A percentile compares a stretch with the other conserved stretches of the same genome.
Evolutionary conservation across 2,329 filamentous ascomycete genomes (phyloP).

Genomic region (Metarhizium guizhouense): DNA sequence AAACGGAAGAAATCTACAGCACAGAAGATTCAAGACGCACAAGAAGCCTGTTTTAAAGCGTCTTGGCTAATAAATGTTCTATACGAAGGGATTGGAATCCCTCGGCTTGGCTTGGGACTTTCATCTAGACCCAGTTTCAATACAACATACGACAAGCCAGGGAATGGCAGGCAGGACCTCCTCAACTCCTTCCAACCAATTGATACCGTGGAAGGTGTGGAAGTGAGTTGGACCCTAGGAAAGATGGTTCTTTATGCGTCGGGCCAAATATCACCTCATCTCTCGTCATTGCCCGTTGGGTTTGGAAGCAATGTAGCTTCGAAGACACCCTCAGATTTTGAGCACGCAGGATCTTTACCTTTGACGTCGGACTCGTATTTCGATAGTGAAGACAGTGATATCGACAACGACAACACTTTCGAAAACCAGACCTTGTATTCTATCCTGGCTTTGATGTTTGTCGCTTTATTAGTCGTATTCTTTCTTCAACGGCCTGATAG

Average conservation of each 20-base stretch:
- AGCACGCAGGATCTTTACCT: constrained; percentile 60
- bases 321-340: constrained; percentile 66
- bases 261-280: constrained; percentile 65
- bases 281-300: constrained; percentile 62
- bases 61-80: constrained; percentile 96
- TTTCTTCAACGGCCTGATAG: constrained; percentile 74
- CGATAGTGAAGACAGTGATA: constrained; percentile 31
- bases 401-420: background rate
- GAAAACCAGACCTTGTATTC: background rate
- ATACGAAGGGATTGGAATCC: constrained; percentile 91
- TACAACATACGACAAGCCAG: constrained; percentile 59
- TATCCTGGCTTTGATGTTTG: constrained; percentile 32
- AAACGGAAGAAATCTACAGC: constrained; percentile 64
- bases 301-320: constrained; percentile 77
- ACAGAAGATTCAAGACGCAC: constrained; percentile 68
- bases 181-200: constrained; percentile 84
- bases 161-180: constrained; percentile 64
- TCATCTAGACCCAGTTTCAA: constrained; percentile 49
- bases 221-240: constrained; percentile 94
- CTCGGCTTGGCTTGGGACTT: constrained; percentile 70
- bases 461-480: constrained; percentile 61
- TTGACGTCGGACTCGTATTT: constrained; percentile 20
- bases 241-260: constrained; percentile 95
- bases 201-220: constrained; percentile 81
- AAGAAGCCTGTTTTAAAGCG: constrained; percentile 93